These are phyloP conservation scores for Akanthomyces uredinophilus DNA, from an alignment of 2,329 filamentous ascomycete genomes.

Conservation along the genomic window DNA sequence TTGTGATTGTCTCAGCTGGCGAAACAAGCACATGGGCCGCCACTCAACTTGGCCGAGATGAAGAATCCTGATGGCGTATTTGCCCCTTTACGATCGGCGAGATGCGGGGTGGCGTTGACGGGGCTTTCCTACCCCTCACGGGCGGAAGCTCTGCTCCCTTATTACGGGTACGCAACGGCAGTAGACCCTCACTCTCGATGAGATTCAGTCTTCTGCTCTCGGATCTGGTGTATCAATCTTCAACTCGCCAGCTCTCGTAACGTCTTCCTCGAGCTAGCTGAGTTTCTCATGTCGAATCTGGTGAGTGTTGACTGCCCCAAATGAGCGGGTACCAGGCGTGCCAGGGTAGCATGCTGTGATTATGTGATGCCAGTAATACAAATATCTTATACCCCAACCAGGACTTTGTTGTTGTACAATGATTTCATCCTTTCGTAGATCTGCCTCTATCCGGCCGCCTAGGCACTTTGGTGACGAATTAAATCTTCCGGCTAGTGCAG, in stretches of 20 bases:
- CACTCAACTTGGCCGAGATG: background rate
- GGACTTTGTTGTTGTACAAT: background rate
- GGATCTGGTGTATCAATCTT: background rate
- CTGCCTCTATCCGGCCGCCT: background rate
- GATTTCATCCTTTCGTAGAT: conserved; percentile 1
- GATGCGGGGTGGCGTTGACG: background rate
- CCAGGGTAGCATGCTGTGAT: background rate
- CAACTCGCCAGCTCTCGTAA: background rate
- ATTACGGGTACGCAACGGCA: too few relatives aligned
- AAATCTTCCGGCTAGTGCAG: background rate
- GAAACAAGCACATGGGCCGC: background rate
- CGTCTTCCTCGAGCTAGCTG: too few relatives aligned
- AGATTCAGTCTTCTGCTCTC: background rate
- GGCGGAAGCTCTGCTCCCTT: too few relatives aligned
- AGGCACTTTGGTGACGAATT: background rate
- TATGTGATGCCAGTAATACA: background rate
- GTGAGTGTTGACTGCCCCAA: background rate
- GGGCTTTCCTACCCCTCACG: background rate
- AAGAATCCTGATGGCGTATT: background rate
- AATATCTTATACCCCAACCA: background rate
- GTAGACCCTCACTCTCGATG: background rate
- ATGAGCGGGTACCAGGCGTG: background rate
- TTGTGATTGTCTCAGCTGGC: background rate
- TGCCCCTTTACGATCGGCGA: background rate
- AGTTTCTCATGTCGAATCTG: background rate